Evolutionary conservation across 208 protist genomes (phyloP).

Genomic region (Naegleria fowleri): DNA sequence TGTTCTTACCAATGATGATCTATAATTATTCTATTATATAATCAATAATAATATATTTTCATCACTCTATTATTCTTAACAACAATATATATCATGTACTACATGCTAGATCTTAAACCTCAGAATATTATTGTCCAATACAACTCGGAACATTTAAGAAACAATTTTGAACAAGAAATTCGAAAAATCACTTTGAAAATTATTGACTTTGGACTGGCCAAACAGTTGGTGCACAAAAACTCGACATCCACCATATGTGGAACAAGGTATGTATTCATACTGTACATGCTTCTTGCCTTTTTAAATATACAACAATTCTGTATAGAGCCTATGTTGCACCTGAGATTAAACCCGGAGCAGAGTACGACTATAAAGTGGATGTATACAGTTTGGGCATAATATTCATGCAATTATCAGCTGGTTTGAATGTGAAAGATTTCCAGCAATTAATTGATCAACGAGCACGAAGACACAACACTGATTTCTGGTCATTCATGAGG

Average conservation of each 20-base stretch:
- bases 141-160: neutral
- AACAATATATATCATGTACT: no score
- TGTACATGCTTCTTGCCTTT: neutral
- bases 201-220: neutral
- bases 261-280: neutral
- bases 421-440: neutral
- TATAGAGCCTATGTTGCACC: slow-evolving; percentile 38
- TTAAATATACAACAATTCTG: slow-evolving; percentile 36
- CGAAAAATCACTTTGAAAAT: neutral
- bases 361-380: slow-evolving; percentile 50
- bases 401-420: slow-evolving; percentile 44
- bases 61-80: no score
- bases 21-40: no score
- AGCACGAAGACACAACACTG: neutral
- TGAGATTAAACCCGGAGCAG: slow-evolving; percentile 48
- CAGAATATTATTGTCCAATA: neutral
- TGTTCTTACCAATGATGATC: no score
- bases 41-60: no score
- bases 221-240: neutral
- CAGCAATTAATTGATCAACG: neutral
- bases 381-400: slow-evolving; percentile 61
- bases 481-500: neutral
- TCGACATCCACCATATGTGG: neutral
- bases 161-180: neutral
- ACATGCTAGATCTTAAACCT: neutral